Percentiles rank a stretch among this genome's conserved stretches.
phyloP scores from a whole-genome alignment of 1,284 basidiomycete genomes.

The Tilletia caries region DNA sequence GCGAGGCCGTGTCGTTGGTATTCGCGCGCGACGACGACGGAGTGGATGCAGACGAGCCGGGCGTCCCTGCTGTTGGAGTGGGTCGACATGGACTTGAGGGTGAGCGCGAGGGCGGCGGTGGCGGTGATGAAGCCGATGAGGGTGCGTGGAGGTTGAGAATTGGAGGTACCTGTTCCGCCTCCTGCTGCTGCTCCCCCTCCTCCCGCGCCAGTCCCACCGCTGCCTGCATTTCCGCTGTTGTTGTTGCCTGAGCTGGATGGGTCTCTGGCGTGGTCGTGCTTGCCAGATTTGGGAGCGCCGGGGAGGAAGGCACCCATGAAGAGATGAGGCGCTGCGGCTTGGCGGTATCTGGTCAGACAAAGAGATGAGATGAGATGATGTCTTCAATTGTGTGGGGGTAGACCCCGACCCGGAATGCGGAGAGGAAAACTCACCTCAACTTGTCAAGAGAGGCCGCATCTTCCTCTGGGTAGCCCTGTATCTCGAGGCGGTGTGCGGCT shows the following conservation, averaged over 20 bases:
- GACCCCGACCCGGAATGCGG: background rate
- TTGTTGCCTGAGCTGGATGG: background rate
- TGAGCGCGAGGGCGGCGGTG: slow-evolving; percentile 46
- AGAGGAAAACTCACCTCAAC: slow-evolving; percentile 20
- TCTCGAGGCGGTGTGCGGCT: slow-evolving; percentile 36
- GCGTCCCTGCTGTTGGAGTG: slow-evolving; percentile 40
- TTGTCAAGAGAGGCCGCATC: slow-evolving; percentile 41
- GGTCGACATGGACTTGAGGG: slow-evolving; percentile 39
- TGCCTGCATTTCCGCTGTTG: background rate
- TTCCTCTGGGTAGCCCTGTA: slow-evolving; percentile 33
- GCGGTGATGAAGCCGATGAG: slow-evolving; percentile 41
- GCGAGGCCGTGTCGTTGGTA: slow-evolving; percentile 40
- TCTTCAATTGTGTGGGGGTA: background rate
- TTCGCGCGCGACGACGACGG: slow-evolving; percentile 39
- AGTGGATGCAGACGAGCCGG: slow-evolving; percentile 48
- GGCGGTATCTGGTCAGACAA: slow-evolving; percentile 26
- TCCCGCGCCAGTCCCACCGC: background rate
- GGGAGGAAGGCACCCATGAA: slow-evolving; percentile 46
- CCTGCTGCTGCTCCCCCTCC: background rate
- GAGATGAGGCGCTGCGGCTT: slow-evolving; percentile 44
- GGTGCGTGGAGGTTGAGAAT: slow-evolving; percentile 24
- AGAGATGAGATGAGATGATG: background rate
- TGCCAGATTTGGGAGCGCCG: slow-evolving; percentile 43
- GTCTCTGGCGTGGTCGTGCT: too few species aligned
- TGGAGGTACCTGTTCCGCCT: background rate